Base-by-base conservation (phyloP, 75 land plant genomes). In the Isoetes taiwanensis region DNA sequence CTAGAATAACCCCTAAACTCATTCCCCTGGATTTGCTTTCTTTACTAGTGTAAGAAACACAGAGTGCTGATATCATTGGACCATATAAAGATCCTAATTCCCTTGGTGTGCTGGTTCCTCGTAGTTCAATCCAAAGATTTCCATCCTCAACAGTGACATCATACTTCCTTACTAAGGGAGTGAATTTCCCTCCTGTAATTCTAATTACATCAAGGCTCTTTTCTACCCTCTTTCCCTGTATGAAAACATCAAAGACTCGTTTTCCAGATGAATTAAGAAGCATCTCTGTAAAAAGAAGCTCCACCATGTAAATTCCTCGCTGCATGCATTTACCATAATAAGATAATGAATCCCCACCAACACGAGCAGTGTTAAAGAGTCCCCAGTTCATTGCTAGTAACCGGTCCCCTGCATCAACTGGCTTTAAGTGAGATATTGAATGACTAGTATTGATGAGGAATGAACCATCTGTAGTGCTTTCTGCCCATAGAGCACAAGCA, bases 301-400 rank as follows among this genome's bases (percentile, higher is more conserved):
- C 50, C 5, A 46, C 50, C 21, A 23, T n/a, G n/a, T 46, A 46
- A 8, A 16, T 6, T n/a, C 50, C 50, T 19, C 21, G 50, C 50
- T 46, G 16, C 50, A 46, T 5, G 50, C 50, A 46, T 19, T 23
- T 19, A 19, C 50, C 50, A 46, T 46, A 46, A n/a, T 46, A 46
- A 8, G 50, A 5, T 5, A 46, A 19, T 6, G 50, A 46, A 23
- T 46, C 50, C 12, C 50, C 50, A n/a, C 50, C 50, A 3, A 46
- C 50, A 6, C 50, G 50, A 46, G 50, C 50, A 46, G 50, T 46
- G 12, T 19, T 46, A 23, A 19, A 46, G n/a, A 46, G 50, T 19
- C 25, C 50, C 50, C 16, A 4, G 50, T 5, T 46, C 12, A 23
- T 4, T 19, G 5, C 50, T n/a, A 46, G 25, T 6, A 46, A 46